Conservation (phyloP, 1,284 basidiomycete species). For the Gymnopus androsaceus region DNA sequence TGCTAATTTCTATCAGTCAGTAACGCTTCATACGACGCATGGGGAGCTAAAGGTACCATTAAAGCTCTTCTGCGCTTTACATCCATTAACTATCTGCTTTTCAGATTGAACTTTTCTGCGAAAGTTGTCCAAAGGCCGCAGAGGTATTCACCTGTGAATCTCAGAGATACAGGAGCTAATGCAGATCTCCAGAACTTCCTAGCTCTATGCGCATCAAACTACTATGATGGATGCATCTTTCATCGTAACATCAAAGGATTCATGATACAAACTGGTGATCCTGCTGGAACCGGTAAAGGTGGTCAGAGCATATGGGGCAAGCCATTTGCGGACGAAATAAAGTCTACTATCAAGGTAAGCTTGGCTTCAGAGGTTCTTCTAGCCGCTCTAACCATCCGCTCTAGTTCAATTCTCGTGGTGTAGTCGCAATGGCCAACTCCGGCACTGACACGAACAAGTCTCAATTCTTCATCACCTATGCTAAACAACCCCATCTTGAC, state of each 20-base stretch:
- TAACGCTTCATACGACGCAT: slow-evolving; percentile 91
- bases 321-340: slow-evolving; percentile 87
- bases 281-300: slow-evolving; percentile 78
- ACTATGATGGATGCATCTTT: slow-evolving; percentile 87
- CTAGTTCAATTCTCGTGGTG: slow-evolving; percentile 90
- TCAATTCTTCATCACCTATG: slow-evolving; percentile 92
- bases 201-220: slow-evolving; percentile 87
- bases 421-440: slow-evolving; percentile 97
- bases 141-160: slow-evolving; percentile 57
- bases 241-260: slow-evolving; percentile 96
- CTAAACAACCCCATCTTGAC: slow-evolving; percentile 90
- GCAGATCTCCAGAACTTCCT: slow-evolving; percentile 79
- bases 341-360: slow-evolving; percentile 86
- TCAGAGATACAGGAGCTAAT: neutral
- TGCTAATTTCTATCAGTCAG: slow-evolving; percentile 61
- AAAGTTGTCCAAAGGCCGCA: slow-evolving; percentile 90
- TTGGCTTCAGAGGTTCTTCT: neutral
- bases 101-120: slow-evolving; percentile 96
- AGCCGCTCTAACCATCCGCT: neutral
- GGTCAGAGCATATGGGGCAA: slow-evolving; percentile 87
- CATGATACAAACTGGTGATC: slow-evolving; percentile 93
- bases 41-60: slow-evolving; percentile 87
- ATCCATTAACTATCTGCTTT: slow-evolving; percentile 2
- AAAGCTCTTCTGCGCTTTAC: neutral
- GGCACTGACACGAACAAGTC: slow-evolving; percentile 94